Evolutionary conservation across 352 stramenopile species (phyloP).

Genomic region (Phytophthora citricola): DNA sequence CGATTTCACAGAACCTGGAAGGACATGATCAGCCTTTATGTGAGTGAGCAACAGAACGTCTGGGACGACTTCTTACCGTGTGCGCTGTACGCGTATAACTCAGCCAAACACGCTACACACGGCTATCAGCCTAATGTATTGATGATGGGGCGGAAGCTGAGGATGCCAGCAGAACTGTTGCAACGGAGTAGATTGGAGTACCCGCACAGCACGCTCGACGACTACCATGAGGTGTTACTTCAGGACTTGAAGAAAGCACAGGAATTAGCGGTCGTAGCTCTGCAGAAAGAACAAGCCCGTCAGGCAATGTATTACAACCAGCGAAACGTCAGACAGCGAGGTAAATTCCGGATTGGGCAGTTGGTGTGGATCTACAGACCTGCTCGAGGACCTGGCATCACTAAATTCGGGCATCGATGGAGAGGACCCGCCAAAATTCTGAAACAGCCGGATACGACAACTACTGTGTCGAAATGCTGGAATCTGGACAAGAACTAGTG

Average conservation of each 20-base stretch:
- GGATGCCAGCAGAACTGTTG: constrained; percentile 4
- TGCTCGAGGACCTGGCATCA: neutral
- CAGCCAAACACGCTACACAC: neutral
- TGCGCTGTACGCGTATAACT: constrained; percentile 8
- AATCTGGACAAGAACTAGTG: no score
- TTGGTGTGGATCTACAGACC: neutral
- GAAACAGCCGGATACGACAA: no score
- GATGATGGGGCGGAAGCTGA: constrained; percentile 13
- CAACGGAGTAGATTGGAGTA: neutral
- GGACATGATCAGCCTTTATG: constrained; percentile 23
- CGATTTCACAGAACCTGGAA: constrained; percentile 30
- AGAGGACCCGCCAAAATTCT: no score
- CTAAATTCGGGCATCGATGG: neutral
- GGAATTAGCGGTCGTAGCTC: neutral
- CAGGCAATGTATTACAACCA: constrained; percentile 5
- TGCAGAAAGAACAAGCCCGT: neutral
- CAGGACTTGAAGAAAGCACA: neutral
- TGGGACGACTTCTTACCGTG: constrained; percentile 26
- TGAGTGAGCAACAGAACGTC: constrained; percentile 14
- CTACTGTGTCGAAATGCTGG: no score
- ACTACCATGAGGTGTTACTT: neutral
- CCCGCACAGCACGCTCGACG: neutral
- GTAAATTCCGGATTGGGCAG: neutral
- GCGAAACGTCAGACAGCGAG: neutral
- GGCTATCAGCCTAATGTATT: constrained; percentile 11